A percentile compares a stretch with the other conserved stretches of the same genome.
Evolutionary conservation across 164 flowering plant species (phyloP).

Genomic region (Umbellularia californica): DNA sequence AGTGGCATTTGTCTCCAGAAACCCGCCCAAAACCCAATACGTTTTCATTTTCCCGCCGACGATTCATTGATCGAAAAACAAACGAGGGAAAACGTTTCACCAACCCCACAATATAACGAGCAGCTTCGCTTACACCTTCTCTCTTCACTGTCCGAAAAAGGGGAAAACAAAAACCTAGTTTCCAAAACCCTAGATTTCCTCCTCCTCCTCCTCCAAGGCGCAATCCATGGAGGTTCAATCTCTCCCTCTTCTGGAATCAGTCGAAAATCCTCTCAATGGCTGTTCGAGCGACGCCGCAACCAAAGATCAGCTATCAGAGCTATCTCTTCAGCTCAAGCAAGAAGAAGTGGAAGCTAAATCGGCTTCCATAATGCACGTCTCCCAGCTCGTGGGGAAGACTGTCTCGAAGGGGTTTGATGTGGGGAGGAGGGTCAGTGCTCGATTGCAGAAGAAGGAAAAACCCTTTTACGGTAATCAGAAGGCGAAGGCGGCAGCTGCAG

Average conservation of each 20-base stretch:
- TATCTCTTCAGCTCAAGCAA: background rate
- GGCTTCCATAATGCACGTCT: background rate
- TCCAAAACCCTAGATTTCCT: background rate
- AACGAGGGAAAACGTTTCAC: too few species aligned
- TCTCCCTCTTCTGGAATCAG: background rate
- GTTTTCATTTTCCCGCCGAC: too few species aligned
- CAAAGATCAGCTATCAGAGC: too few species aligned
- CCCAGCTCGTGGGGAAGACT: slow-evolving; percentile 4
- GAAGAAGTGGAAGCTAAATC: background rate
- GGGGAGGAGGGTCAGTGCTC: slow-evolving; percentile 11
- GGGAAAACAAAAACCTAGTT: background rate
- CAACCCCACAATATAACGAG: too few species aligned
- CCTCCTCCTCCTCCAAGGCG: background rate
- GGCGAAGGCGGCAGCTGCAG: background rate
- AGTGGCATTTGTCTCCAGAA: too few species aligned
- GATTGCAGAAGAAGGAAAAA: slow-evolving; percentile 8
- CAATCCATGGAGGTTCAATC: background rate
- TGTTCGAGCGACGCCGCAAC: too few species aligned
- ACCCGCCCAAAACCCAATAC: too few species aligned
- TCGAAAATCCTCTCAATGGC: background rate
- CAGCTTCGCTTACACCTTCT: background rate
- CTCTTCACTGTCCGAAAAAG: background rate
- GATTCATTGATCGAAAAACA: too few species aligned
- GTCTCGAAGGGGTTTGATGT: background rate
- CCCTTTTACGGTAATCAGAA: background rate